These are phyloP conservation scores for Trichocladium antarcticum DNA, from an alignment of 495 filamentous ascomycete species.

Conservation along the genomic window DNA sequence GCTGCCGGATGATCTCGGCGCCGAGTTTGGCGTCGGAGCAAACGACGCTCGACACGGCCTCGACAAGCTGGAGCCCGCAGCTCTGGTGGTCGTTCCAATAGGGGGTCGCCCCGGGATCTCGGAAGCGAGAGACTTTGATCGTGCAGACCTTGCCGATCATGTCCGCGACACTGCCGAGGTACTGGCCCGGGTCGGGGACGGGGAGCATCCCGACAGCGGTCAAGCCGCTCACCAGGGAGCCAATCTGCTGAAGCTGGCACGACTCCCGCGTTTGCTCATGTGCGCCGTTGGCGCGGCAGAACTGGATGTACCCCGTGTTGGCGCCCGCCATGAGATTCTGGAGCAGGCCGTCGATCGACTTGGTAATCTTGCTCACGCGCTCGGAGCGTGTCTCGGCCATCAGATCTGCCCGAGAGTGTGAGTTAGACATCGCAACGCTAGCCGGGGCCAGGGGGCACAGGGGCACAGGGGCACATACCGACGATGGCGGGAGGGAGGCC, in stretches of 20 bases:
- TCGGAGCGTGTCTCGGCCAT: conserved; percentile 3
- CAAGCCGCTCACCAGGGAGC: conserved; percentile 11
- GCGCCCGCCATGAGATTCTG: conserved; percentile 3
- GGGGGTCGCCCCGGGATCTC: conserved; percentile 4
- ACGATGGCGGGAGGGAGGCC: conserved; percentile 7
- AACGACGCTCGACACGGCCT: conserved; percentile 3
- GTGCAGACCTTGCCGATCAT: conserved; percentile 3
- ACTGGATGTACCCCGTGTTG: not conserved
- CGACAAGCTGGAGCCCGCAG: conserved; percentile 13
- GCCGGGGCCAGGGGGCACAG: not conserved
- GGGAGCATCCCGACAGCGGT: conserved; percentile 6
- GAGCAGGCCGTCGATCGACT: not conserved
- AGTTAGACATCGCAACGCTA: not conserved
- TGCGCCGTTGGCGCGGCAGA: conserved; percentile 12
- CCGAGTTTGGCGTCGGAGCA: not conserved
- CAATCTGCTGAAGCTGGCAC: conserved; percentile 17
- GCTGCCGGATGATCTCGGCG: not conserved
- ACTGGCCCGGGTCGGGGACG: not conserved
- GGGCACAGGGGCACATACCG: conserved; percentile 6
- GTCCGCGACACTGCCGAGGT: conserved; percentile 8
- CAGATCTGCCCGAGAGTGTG: conserved; percentile 1
- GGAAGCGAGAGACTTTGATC: conserved; percentile 13
- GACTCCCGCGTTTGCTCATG: conserved; percentile 1
- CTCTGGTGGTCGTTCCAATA: conserved; percentile 12
- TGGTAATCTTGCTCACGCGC: conserved; percentile 1